Conservation (phyloP, 2,329 filamentous ascomycete genomes). For the Scytalidium sp. region DNA sequence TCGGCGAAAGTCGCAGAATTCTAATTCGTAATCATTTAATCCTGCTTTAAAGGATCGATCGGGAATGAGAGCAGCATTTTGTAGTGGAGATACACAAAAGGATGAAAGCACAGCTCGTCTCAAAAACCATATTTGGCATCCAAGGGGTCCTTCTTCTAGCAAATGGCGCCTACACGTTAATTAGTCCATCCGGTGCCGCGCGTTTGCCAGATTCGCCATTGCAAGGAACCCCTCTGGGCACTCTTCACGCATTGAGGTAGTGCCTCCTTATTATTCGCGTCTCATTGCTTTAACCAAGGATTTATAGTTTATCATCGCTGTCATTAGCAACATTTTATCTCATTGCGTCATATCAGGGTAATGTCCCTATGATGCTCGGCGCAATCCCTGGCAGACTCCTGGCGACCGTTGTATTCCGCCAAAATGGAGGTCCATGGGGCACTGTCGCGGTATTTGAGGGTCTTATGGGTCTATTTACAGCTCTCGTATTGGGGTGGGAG, state of each 20-base stretch:
- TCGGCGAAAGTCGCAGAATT: too few species aligned
- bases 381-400: slow-evolving; percentile 4
- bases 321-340: slow-evolving; percentile 7
- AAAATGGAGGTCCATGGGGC: slow-evolving; percentile 8
- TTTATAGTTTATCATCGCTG: background rate
- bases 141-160: background rate
- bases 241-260: background rate
- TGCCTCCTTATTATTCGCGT: background rate
- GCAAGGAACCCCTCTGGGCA: background rate
- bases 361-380: slow-evolving; percentile 6
- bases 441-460: slow-evolving; percentile 11
- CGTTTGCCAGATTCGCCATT: background rate
- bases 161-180: background rate
- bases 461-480: slow-evolving; percentile 4
- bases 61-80: too few species aligned
- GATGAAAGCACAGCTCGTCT: background rate
- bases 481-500: slow-evolving; percentile 6
- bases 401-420: slow-evolving; percentile 4
- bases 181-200: background rate
- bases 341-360: slow-evolving; percentile 2
- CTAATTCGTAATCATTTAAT: too few species aligned
- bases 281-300: background rate
- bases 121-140: background rate
- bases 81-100: too few species aligned
- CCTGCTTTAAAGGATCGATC: too few species aligned